These are phyloP conservation scores for Talaromyces ruber DNA, from an alignment of 495 filamentous ascomycete species.

Conservation along the genomic window DNA sequence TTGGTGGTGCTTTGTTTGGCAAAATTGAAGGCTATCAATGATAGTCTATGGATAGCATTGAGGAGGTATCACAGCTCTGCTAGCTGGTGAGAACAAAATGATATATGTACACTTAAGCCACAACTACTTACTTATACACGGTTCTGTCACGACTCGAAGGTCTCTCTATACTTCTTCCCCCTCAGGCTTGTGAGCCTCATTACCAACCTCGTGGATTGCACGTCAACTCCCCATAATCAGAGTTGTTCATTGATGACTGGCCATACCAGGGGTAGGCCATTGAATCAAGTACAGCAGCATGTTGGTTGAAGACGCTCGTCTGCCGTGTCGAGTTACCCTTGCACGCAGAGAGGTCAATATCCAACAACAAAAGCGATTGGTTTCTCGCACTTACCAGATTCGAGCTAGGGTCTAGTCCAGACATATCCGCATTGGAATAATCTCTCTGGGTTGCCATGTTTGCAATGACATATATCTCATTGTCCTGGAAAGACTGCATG, in stretches of 20 bases:
- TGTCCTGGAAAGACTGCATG: slow-evolving; percentile 5
- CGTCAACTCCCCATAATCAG: background rate
- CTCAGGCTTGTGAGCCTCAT: background rate
- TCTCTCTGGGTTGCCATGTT: slow-evolving; percentile 1
- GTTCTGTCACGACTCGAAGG: background rate
- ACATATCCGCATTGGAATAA: background rate
- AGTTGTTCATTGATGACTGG: background rate
- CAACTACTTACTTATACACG: background rate
- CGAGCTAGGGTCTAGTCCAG: background rate
- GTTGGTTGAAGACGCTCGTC: background rate
- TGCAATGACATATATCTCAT: slow-evolving; percentile 5
- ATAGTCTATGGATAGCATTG: background rate
- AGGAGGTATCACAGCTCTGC: background rate
- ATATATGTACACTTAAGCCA: no score
- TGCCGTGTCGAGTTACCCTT: background rate
- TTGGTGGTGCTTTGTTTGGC: no score
- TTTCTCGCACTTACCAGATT: background rate
- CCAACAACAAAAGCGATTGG: background rate
- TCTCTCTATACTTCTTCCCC: background rate
- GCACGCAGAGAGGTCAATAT: background rate
- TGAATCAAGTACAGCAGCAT: background rate
- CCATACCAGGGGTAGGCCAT: background rate
- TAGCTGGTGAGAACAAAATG: background rate
- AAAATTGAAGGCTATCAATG: no score
- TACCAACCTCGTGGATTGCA: background rate